These are phyloP conservation scores for Bullera alba DNA, from an alignment of 768 basidiomycete genomes.

Conservation along the genomic window DNA sequence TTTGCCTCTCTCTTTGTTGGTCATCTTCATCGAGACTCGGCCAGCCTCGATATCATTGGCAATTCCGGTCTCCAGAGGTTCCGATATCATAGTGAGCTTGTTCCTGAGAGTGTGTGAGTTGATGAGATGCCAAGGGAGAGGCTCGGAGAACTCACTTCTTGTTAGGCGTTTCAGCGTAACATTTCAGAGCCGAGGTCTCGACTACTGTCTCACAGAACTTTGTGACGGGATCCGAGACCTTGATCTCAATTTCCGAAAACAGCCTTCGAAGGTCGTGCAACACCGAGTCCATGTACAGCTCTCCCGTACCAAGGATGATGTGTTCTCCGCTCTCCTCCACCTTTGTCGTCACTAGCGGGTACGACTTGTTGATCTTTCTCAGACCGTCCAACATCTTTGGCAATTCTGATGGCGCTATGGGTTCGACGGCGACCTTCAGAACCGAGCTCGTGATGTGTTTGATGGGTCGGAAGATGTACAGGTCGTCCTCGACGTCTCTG, in stretches of 20 bases:
- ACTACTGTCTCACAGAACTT: conserved; percentile 97
- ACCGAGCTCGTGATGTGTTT: conserved; percentile 96
- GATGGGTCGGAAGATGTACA: conserved; percentile 91
- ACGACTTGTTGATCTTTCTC: conserved; percentile 95
- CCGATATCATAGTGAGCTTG: conserved; percentile 97
- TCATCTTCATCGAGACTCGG: conserved; percentile 87
- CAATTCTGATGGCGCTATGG: conserved; percentile 91
- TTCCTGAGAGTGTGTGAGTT: conserved; percentile 61
- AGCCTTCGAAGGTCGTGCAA: conserved; percentile 88
- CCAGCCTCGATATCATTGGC: conserved; percentile 95
- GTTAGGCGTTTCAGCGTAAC: conserved; percentile 98
- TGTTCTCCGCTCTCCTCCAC: conserved; percentile 99
- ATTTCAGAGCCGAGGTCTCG: conserved; percentile 95
- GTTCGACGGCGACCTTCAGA: conserved; percentile 95
- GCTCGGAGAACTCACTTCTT: conserved; percentile 53
- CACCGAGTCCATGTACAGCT: conserved; percentile 91
- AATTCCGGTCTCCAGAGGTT: conserved; percentile 89
- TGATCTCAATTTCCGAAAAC: conserved; percentile 98
- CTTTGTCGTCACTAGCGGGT: conserved; percentile 86
- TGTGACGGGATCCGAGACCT: conserved; percentile 97
- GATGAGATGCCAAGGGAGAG: background rate
- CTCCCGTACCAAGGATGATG: conserved; percentile 91
- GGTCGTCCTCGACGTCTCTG: conserved; percentile 63
- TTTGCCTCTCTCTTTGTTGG: conserved; percentile 85
- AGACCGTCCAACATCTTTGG: conserved; percentile 98